A percentile compares a stretch with the other conserved stretches of the same genome.
phyloP scores from a whole-genome alignment of 2,329 filamentous ascomycete genomes.

The Alternaria arborescens region DNA sequence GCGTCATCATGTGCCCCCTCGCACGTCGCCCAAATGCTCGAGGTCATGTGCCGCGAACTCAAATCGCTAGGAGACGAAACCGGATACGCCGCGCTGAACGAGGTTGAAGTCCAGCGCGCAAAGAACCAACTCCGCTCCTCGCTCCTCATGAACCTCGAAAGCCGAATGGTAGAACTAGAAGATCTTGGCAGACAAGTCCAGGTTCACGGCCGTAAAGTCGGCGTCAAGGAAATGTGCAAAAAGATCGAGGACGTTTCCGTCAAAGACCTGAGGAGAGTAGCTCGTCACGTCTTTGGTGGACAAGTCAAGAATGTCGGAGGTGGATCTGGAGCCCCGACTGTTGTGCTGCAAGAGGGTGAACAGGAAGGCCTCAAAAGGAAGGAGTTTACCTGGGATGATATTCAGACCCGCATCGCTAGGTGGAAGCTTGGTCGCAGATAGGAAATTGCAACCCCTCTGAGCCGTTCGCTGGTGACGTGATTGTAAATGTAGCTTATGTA shows the following conservation, averaged over 20 bases:
- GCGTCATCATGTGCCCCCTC: conserved; percentile 83
- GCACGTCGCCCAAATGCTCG: conserved; percentile 82
- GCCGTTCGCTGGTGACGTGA: neutral
- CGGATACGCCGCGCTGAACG: conserved; percentile 75
- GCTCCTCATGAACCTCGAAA: conserved; percentile 97
- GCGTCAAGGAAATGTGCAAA: conserved; percentile 90
- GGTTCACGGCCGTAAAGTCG: conserved; percentile 92
- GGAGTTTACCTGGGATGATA: conserved; percentile 83
- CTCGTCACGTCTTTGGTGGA: conserved; percentile 79
- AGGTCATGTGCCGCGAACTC: conserved; percentile 93
- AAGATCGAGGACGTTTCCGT: conserved; percentile 85
- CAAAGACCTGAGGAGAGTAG: conserved; percentile 81
- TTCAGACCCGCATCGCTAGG: conserved; percentile 82
- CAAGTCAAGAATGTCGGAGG: conserved; percentile 75
- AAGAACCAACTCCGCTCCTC: conserved; percentile 95
- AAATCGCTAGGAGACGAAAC: conserved; percentile 77
- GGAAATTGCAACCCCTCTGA: neutral
- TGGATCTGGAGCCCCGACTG: conserved; percentile 89
- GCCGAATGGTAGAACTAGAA: conserved; percentile 95
- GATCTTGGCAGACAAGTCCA: conserved; percentile 95
- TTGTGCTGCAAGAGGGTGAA: conserved; percentile 92
- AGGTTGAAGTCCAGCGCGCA: conserved; percentile 83
- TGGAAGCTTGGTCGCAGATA: conserved; percentile 80
- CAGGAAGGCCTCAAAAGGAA: conserved; percentile 73
- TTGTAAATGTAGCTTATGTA: neutral